Percentiles rank a stretch among this genome's conserved stretches.
phyloP scores from a whole-genome alignment of 1,139 yeast species.

The Geotrichum carabidarum region DNA sequence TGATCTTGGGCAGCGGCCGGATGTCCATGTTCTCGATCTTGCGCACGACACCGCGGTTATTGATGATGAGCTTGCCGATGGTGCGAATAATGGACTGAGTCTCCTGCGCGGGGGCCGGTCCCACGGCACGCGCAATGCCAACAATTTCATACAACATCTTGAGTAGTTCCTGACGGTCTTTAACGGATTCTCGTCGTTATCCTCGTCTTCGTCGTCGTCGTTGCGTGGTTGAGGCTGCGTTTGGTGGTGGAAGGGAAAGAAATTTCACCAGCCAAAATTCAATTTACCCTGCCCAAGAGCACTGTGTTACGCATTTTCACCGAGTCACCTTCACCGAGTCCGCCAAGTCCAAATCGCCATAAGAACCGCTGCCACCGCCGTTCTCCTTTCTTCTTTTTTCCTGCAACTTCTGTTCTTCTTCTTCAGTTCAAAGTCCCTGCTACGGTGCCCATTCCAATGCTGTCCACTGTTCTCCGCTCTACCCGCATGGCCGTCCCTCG shows the following conservation, averaged over 20 bases:
- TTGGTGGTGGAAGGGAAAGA: not conserved
- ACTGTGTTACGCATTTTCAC: not conserved
- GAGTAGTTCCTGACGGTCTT: slow-evolving; percentile 2
- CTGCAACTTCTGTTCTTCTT: not conserved
- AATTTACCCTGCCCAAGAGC: not conserved
- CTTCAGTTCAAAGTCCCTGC: not conserved
- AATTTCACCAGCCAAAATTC: not conserved
- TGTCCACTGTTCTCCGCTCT: slow-evolving; percentile 16
- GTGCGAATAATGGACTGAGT: slow-evolving; percentile 61
- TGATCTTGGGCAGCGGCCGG: slow-evolving; percentile 70
- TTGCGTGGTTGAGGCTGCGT: not conserved
- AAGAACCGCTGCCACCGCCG: not conserved
- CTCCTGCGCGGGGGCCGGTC: slow-evolving; percentile 33
- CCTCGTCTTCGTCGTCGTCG: not conserved
- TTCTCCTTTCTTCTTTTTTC: not conserved
- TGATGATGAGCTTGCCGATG: slow-evolving; percentile 73
- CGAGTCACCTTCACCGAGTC: slow-evolving; percentile 4
- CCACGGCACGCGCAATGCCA: slow-evolving; percentile 66
- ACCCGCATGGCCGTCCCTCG: slow-evolving; percentile 14
- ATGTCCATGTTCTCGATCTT: slow-evolving; percentile 76
- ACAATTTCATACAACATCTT: slow-evolving; percentile 83
- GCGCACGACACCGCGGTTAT: slow-evolving; percentile 89
- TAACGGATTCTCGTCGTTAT: slow-evolving; percentile 4
- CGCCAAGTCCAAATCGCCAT: not conserved
- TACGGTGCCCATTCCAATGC: slow-evolving; percentile 10